Evolutionary conservation across 208 protist species (phyloP).

Genomic region (Crithidia thermophila): DNA sequence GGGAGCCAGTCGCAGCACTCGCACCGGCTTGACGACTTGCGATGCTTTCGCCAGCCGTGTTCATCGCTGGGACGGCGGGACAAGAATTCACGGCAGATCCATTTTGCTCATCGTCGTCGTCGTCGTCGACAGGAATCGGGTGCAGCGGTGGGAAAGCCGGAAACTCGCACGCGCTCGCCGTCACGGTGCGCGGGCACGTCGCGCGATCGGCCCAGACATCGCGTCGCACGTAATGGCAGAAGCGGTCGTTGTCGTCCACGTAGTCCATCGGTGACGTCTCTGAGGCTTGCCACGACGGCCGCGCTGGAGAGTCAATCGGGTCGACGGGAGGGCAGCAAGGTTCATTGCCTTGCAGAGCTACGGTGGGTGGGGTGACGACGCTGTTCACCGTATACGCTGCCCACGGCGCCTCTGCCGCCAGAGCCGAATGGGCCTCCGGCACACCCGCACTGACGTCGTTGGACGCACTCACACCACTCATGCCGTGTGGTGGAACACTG

Average conservation of each 20-base stretch:
- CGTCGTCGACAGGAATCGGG: slow-evolving; percentile 23
- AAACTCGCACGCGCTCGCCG: slow-evolving; percentile 1
- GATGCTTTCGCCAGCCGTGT: no score
- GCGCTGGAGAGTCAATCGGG: not conserved
- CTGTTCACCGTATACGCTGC: not conserved
- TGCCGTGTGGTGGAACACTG: no score
- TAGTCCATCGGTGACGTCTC: slow-evolving; percentile 3
- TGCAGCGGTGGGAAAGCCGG: slow-evolving; percentile 29
- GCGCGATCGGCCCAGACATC: slow-evolving; percentile 30
- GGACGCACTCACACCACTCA: no score
- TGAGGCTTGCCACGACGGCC: not conserved
- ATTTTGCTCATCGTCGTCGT: not conserved
- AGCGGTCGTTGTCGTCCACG: slow-evolving; percentile 5
- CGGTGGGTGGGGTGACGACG: slow-evolving; percentile 5
- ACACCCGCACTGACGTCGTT: no score
- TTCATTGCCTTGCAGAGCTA: not conserved
- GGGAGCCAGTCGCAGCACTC: no score
- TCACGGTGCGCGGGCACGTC: slow-evolving; percentile 19
- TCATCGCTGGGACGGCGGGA: not conserved
- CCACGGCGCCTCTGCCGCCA: no score
- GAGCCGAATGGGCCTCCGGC: no score
- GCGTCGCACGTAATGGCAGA: slow-evolving; percentile 16
- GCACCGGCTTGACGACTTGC: no score
- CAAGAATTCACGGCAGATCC: not conserved
- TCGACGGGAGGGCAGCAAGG: not conserved